These are phyloP conservation scores for Scutellaria baicalensis DNA, from an alignment of 257 asterid genomes.

Conservation along the genomic window DNA sequence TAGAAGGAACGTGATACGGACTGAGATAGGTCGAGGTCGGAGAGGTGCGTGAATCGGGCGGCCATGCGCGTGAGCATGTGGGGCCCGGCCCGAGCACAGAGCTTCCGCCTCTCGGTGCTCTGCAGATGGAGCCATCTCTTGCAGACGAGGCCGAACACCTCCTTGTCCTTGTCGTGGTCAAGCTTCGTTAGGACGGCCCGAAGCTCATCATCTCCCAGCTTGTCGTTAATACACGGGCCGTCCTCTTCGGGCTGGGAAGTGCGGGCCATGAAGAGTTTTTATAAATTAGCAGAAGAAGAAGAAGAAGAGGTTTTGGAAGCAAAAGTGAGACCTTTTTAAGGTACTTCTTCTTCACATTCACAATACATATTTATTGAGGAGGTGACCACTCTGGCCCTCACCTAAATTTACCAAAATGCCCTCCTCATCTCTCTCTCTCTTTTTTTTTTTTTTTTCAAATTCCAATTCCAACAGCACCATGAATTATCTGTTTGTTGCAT, in stretches of 20 bases:
- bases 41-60: constrained; percentile 64
- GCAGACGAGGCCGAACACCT: constrained; percentile 81
- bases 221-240: constrained; percentile 48
- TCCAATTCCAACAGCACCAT: no score
- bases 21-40: constrained; percentile 78
- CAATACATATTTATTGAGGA: background rate
- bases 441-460: no score
- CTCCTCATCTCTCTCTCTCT: background rate
- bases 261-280: constrained; percentile 8
- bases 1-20: constrained; percentile 80
- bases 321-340: background rate
- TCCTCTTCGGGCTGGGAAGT: constrained; percentile 18
- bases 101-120: constrained; percentile 71
- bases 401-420: background rate
- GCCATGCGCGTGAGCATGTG: constrained; percentile 79
- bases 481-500: no score
- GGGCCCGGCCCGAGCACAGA: constrained; percentile 89
- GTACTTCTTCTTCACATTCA: no score
- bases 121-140: constrained; percentile 85
- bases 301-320: background rate
- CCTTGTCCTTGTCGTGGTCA: constrained; percentile 56
- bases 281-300: background rate
- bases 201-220: constrained; percentile 76
- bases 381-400: background rate
- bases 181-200: constrained; percentile 55